Evolutionary conservation across 352 stramenopile species (phyloP), one percentile per base, ranked within the genome.

Genomic region (Plasmopara viticola): DNA sequence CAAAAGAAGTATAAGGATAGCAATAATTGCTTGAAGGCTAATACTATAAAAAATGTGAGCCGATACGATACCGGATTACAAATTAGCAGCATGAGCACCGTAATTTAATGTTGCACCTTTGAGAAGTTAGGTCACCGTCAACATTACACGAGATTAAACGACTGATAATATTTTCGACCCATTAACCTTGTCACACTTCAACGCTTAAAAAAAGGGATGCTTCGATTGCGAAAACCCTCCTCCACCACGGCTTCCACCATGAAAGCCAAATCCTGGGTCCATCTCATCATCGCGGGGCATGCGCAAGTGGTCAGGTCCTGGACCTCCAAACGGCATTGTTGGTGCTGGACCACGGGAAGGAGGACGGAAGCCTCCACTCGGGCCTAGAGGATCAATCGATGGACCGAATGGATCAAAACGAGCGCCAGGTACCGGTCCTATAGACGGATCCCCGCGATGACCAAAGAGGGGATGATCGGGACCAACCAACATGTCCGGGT

Each of bases 401-500:
- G 84, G 84, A 8, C 84, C 84, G 40, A 77, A 94, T n/a, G 84
- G 84, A 56, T 94, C 84, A 40, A 94, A 94, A 2, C 84, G 81
- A 37, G 84, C 74, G 0, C 81, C 81, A 51, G 81, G 84, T 4
- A 92, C 68, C 9, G 80, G 74, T 29, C 81, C 84, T 14, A 54
- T 49, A 2, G 60, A 76, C 15, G 81, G 72, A 57, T 89, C 73
- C 9, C 68, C 62, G 14, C 70, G 79, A 28, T 62, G 64, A 2
- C 79, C 78, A 43, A 94, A 94, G 5, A 94, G 56, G 1, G 78
- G 74, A 28, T 90, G 83, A 53, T 85, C 62, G 0, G 84, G 84
- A 9, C 84, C 84, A 14, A 94, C 81, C 17, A 88, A 53, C 62
- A 84, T 86, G 47, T 83, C 74, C 6, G 79, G 72, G 18, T 87